Percentiles rank a stretch among this genome's conserved stretches.
Conservation (phyloP, 164 flowering plant genomes). For the Nymphaea colorata region DNA sequence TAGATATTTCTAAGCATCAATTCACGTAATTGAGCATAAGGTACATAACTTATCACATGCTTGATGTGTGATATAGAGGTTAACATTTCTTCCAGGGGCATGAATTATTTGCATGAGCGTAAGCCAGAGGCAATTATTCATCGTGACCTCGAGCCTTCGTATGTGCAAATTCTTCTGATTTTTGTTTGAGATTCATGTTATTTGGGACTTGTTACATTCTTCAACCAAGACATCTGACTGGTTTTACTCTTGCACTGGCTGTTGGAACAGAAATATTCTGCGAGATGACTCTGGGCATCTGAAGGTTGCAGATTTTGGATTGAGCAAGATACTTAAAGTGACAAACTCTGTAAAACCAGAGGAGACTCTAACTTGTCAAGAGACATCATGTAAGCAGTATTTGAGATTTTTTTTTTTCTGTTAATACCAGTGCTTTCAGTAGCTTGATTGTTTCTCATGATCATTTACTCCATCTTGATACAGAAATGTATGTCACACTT, state of each 20-base stretch:
- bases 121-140: constrained; percentile 85
- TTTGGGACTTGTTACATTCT: too few species aligned
- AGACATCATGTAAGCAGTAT: constrained; percentile 51
- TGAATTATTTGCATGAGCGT: constrained; percentile 91
- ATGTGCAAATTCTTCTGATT: constrained; percentile 16
- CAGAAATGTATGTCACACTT: too few species aligned
- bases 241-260: constrained; percentile 17
- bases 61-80: neutral
- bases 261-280: constrained; percentile 72
- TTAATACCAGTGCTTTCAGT: too few species aligned
- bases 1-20: too few species aligned
- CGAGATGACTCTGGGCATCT: constrained; percentile 96
- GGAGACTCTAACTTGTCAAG: constrained; percentile 37
- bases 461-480: too few species aligned
- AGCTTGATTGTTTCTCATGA: too few species aligned
- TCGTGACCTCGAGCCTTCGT: constrained; percentile 98
- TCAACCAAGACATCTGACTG: too few species aligned
- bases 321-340: constrained; percentile 73
- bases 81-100: constrained; percentile 54
- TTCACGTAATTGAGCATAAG: too few species aligned
- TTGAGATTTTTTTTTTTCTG: too few species aligned
- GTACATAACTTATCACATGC: too few species aligned
- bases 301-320: constrained; percentile 98
- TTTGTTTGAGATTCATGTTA: too few species aligned
- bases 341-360: constrained; percentile 54